Conservation (phyloP, 2,329 filamentous ascomycete species). For the Botrytis hyacinthi region DNA sequence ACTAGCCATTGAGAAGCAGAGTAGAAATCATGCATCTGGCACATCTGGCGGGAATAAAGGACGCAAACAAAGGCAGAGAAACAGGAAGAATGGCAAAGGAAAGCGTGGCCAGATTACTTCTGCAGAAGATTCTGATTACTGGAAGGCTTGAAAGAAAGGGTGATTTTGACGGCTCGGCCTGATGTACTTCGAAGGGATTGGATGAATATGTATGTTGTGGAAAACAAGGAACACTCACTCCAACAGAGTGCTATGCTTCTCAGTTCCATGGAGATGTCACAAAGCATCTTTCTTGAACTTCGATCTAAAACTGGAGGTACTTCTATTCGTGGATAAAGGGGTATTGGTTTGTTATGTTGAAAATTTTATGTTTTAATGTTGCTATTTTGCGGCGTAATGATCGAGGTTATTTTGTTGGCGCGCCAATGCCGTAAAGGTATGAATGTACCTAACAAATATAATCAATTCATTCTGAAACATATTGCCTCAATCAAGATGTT, state of each 20-base stretch:
- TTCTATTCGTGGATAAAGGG: neutral
- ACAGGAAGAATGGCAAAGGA: neutral
- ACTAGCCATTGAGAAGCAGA: neutral
- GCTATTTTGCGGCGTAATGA: neutral
- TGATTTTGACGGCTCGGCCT: neutral
- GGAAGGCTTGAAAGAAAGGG: neutral
- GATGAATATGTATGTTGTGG: neutral
- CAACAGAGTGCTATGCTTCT: neutral
- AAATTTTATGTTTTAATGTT: neutral
- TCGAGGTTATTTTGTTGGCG: neutral
- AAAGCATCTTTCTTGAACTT: neutral
- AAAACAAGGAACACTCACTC: neutral
- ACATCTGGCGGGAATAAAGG: neutral
- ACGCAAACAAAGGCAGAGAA: neutral
- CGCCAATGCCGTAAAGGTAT: neutral
- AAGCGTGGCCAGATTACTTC: neutral
- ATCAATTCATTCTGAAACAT: neutral
- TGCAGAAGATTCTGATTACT: neutral
- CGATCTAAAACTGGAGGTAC: neutral
- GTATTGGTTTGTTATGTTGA: neutral
- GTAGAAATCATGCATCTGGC: neutral
- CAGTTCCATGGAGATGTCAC: accelerated
- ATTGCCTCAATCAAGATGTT: neutral
- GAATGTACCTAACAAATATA: too few relatives aligned
- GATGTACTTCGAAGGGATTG: neutral